Conservation (phyloP, 208 protist species). For the Trypanosoma melophagium region DNA sequence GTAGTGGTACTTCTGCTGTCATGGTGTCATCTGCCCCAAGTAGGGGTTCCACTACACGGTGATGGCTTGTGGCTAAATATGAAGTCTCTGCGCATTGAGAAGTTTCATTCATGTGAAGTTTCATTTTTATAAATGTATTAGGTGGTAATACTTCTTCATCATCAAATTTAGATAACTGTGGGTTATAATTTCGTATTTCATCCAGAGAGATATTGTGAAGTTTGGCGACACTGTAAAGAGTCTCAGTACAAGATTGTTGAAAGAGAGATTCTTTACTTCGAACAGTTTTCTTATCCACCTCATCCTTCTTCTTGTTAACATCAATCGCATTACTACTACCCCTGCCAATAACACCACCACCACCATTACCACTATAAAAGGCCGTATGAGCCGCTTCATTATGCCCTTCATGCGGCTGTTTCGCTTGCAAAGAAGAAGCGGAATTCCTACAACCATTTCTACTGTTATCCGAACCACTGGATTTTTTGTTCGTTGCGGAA, state of each 20-base stretch:
- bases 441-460: not conserved
- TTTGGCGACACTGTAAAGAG: slow-evolving; percentile 33
- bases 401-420: not conserved
- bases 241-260: slow-evolving; percentile 17
- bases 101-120: not conserved
- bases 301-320: not conserved
- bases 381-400: not conserved
- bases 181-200: slow-evolving; percentile 50
- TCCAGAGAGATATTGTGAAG: slow-evolving; percentile 24
- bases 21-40: not conserved
- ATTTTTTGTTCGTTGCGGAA: not conserved
- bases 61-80: not conserved
- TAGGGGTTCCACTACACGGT: not conserved
- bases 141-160: slow-evolving; percentile 33
- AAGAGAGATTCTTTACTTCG: not conserved
- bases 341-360: not conserved
- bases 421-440: slow-evolving; percentile 7
- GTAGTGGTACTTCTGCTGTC: slow-evolving; percentile 10
- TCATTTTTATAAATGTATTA: slow-evolving; percentile 61
- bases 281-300: not conserved
- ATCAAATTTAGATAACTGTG: slow-evolving; percentile 37
- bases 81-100: not conserved
- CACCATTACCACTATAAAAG: not conserved
- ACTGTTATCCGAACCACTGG: not conserved
- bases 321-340: not conserved